Evolutionary conservation across 495 filamentous ascomycete species (phyloP).

Genomic region (Echria macrotheca): DNA sequence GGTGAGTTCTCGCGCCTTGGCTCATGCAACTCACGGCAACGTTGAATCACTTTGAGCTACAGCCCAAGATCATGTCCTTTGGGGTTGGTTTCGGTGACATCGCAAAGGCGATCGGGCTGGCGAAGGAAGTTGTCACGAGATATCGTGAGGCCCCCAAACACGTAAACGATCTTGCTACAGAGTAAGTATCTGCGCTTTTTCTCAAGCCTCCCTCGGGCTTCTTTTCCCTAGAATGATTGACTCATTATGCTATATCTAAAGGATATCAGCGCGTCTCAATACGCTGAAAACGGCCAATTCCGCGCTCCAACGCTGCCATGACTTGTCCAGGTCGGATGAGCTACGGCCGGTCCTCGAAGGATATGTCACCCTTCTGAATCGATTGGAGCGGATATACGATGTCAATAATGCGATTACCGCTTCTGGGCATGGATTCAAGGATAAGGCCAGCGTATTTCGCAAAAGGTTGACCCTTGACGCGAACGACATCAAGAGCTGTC

Average conservation of each 20-base stretch:
- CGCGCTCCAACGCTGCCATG: background rate
- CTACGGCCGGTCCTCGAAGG: background rate
- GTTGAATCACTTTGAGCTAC: too few relatives aligned
- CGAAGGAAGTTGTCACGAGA: background rate
- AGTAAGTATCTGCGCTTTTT: too few relatives aligned
- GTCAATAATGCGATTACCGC: background rate
- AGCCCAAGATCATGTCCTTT: too few relatives aligned
- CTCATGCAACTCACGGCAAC: too few relatives aligned
- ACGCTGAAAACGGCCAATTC: background rate
- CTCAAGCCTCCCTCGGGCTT: background rate
- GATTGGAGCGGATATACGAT: background rate
- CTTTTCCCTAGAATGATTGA: background rate
- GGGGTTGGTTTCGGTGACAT: background rate
- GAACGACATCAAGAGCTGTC: slow-evolving; percentile 1
- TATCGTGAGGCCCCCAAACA: background rate
- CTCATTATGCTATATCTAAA: background rate
- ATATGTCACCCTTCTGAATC: background rate
- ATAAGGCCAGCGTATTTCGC: background rate
- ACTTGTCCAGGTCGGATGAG: background rate
- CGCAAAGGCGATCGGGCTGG: background rate
- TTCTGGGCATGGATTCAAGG: background rate
- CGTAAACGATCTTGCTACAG: background rate
- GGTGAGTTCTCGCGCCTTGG: too few relatives aligned
- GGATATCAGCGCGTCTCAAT: background rate
- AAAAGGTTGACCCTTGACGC: background rate